Evolutionary conservation across 2,329 filamentous ascomycete species (phyloP).

Genomic region (Parasarocladium wereldwijsianum): DNA sequence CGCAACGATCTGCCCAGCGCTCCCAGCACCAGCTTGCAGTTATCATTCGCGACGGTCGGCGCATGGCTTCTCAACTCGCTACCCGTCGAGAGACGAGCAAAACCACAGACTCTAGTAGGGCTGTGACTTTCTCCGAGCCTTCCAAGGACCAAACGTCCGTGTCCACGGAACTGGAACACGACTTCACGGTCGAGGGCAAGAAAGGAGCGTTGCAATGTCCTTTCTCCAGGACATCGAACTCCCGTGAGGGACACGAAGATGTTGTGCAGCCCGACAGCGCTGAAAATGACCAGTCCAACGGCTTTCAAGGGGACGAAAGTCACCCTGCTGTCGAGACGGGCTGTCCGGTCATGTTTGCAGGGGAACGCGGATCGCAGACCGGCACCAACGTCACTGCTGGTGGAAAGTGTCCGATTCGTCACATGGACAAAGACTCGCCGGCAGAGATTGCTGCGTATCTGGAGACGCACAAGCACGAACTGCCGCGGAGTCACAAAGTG

Average conservation of each 20-base stretch:
- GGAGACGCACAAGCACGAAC: conserved; percentile 87
- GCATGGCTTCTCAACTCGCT: conserved; percentile 37
- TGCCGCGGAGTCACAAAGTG: conserved; percentile 84
- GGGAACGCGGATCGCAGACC: conserved; percentile 31
- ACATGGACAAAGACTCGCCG: conserved; percentile 79
- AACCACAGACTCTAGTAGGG: conserved; percentile 33
- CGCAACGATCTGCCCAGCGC: conserved; percentile 25
- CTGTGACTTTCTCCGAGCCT: conserved; percentile 26
- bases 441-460: conserved; percentile 91
- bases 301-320: too few relatives aligned
- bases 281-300: conserved; percentile 13
- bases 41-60: conserved; percentile 49
- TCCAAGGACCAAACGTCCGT: conserved; percentile 36
- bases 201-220: conserved; percentile 71
- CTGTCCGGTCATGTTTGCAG: conserved; percentile 48
- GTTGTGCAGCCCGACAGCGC: conserved; percentile 10
- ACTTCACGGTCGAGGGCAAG: conserved; percentile 78
- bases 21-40: conserved; percentile 42
- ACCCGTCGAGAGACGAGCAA: conserved; percentile 35
- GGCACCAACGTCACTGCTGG: conserved; percentile 33
- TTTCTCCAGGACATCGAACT: conserved; percentile 36
- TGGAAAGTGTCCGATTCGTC: conserved; percentile 79
- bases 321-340: conserved; percentile 44
- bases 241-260: conserved; percentile 14
- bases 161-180: conserved; percentile 62